These are phyloP conservation scores for Hyphodiscus sp. DNA, from an alignment of 2,329 filamentous ascomycete genomes.

Conservation along the genomic window DNA sequence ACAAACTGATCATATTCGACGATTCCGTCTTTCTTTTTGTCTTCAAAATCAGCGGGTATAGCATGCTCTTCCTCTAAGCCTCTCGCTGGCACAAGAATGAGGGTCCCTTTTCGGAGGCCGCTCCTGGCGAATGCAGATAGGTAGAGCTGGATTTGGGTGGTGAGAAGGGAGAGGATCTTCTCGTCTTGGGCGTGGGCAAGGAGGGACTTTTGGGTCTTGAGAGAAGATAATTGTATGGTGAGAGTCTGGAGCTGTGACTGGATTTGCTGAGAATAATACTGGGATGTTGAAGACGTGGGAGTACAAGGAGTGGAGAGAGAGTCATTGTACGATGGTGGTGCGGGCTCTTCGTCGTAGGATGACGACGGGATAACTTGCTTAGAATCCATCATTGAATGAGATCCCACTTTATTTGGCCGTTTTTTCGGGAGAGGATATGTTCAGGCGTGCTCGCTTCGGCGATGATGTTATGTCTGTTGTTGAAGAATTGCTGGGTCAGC, in stretches of 20 bases:
- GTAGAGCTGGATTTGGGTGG: constrained; percentile 23
- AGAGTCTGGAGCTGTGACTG: constrained; percentile 20
- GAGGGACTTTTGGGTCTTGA: constrained; percentile 16
- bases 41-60: constrained; percentile 14
- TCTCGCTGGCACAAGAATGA: constrained; percentile 23
- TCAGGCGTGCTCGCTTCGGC: neutral
- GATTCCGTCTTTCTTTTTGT: constrained; percentile 15
- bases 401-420: neutral
- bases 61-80: constrained; percentile 19
- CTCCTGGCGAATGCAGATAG: constrained; percentile 23
- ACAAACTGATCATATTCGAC: constrained; percentile 17
- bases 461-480: neutral
- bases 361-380: constrained; percentile 9
- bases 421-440: neutral
- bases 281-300: constrained; percentile 3
- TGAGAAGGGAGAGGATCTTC: constrained; percentile 23
- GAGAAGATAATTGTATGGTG: constrained; percentile 17
- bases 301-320: constrained; percentile 8
- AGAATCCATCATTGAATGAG: constrained; percentile 16
- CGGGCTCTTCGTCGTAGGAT: constrained; percentile 7
- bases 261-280: constrained; percentile 23
- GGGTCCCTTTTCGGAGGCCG: constrained; percentile 17
- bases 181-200: constrained; percentile 22
- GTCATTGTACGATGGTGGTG: constrained; percentile 23
- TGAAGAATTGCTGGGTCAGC: neutral